Evolutionary conservation across 2,329 filamentous ascomycete genomes (phyloP).

Genomic region (Arthrobotrys conoides): DNA sequence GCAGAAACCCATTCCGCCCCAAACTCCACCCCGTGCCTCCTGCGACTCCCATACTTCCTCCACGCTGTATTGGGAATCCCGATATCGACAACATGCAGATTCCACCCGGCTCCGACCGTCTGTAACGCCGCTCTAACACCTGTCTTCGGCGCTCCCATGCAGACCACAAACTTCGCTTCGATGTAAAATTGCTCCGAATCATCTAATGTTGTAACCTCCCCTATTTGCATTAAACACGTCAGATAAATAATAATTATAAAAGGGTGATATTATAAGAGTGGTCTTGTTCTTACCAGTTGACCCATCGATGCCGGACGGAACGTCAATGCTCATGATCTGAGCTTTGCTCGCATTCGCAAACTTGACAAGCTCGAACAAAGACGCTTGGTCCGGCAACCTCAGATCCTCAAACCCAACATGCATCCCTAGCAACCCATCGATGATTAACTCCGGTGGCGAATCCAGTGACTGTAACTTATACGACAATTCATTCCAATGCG

Average conservation of each 20-base stretch:
- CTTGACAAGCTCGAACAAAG: conserved; percentile 88
- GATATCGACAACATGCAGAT: conserved; percentile 86
- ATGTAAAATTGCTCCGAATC: conserved; percentile 86
- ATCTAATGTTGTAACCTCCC: conserved; percentile 71
- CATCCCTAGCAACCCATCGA: conserved; percentile 89
- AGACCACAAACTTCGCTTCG: conserved; percentile 84
- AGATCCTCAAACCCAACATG: conserved; percentile 91
- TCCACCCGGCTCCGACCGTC: conserved; percentile 72
- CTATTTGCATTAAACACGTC: conserved; percentile 65
- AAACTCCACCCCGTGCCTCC: conserved; percentile 88
- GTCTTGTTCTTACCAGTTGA: conserved; percentile 73
- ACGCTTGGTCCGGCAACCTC: conserved; percentile 83
- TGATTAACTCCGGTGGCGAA: conserved; percentile 81
- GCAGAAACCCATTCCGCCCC: conserved; percentile 87
- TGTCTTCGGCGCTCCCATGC: conserved; percentile 87
- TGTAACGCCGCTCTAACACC: conserved; percentile 83
- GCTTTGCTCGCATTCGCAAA: conserved; percentile 93
- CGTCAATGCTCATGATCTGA: conserved; percentile 86
- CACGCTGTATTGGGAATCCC: conserved; percentile 86
- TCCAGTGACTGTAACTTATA: conserved; percentile 72
- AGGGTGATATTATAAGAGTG: too few species aligned
- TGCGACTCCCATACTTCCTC: conserved; percentile 84
- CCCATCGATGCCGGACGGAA: conserved; percentile 89
- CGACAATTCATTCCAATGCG: conserved; percentile 74
- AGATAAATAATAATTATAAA: conserved; percentile 35